phyloP scores from a whole-genome alignment of 768 basidiomycete species.

The Suillus occidentalis region DNA sequence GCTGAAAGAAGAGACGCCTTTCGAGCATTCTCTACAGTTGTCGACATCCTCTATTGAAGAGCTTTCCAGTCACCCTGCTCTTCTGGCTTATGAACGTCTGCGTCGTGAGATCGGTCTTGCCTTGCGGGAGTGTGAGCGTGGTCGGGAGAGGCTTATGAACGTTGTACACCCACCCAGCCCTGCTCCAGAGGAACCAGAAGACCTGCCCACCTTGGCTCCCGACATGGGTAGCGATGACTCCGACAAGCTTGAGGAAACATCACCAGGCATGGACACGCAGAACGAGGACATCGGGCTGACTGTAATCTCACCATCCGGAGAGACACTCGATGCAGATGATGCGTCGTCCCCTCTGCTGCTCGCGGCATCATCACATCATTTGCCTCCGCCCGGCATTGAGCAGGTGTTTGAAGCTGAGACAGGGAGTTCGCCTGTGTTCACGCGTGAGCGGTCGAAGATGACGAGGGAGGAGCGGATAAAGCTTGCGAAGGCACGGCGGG shows the following conservation, averaged over 20 bases:
- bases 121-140: conserved; percentile 80
- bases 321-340: conserved; percentile 45
- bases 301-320: conserved; percentile 23
- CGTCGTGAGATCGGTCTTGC: conserved; percentile 77
- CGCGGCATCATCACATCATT: conserved; percentile 48
- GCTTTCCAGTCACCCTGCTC: conserved; percentile 43
- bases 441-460: conserved; percentile 63
- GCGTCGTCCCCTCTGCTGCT: conserved; percentile 55
- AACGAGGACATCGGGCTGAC: conserved; percentile 11
- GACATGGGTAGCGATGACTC: conserved; percentile 56
- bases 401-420: conserved; percentile 80
- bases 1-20: conserved; percentile 44
- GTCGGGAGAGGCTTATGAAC: conserved; percentile 61
- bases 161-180: conserved; percentile 47
- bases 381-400: conserved; percentile 69
- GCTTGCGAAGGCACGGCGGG: conserved; percentile 53
- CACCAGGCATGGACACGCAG: conserved; percentile 33
- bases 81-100: conserved; percentile 74
- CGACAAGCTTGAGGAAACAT: conserved; percentile 47
- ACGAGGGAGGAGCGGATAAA: conserved; percentile 75
- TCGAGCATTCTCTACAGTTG: conserved; percentile 20
- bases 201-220: conserved; percentile 49
- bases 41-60: conserved; percentile 22
- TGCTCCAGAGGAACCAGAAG: conserved; percentile 37
- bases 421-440: conserved; percentile 35